Conservation (phyloP, 1,139 yeast species). For the Suhomyces taliae region DNA sequence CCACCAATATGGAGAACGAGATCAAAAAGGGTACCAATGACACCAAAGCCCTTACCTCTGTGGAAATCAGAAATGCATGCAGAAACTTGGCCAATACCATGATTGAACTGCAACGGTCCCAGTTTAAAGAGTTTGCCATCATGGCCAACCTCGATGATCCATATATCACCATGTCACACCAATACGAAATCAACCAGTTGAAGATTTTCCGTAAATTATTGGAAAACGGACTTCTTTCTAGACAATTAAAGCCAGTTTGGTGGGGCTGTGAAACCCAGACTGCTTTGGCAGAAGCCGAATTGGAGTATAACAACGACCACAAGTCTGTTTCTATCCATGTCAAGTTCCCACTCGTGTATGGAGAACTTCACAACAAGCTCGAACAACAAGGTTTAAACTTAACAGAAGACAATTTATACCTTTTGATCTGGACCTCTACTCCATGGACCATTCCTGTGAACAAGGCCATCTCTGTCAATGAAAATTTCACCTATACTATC, state of each 20-base stretch:
- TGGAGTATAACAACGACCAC: conserved; percentile 79
- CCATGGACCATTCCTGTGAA: conserved; percentile 97
- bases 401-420: conserved; percentile 13
- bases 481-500: conserved; percentile 58
- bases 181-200: conserved; percentile 75
- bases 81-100: conserved; percentile 65
- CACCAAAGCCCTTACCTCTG: conserved; percentile 25
- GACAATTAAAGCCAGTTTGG: conserved; percentile 93
- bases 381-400: conserved; percentile 5
- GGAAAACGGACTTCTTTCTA: conserved; percentile 64
- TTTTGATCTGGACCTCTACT: conserved; percentile 92
- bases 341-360: conserved; percentile 54
- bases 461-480: conserved; percentile 74
- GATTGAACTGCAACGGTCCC: conserved; percentile 59
- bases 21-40: conserved; percentile 27
- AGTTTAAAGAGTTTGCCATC: conserved; percentile 70
- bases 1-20: conserved; percentile 46
- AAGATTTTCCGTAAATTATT: conserved; percentile 66
- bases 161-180: conserved; percentile 70
- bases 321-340: conserved; percentile 70
- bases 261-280: conserved; percentile 96
- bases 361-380: conserved; percentile 2
- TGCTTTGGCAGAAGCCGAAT: conserved; percentile 94
- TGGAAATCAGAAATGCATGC: conserved; percentile 64
- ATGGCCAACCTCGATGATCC: conserved; percentile 79